Conservation (phyloP, 441 rosid genomes). For the Euphorbia celastroides region DNA sequence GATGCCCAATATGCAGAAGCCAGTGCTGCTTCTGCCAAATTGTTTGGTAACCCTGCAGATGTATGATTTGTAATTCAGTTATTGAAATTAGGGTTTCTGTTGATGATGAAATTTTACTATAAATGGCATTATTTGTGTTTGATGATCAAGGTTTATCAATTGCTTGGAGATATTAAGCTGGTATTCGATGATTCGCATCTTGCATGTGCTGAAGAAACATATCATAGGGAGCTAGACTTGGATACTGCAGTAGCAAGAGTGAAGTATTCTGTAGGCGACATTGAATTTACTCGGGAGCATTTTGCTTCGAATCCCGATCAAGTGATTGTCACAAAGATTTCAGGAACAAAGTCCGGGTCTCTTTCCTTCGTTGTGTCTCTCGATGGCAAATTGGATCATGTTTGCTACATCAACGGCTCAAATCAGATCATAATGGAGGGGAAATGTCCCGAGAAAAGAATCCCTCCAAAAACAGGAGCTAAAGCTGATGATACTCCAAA, state of each 20-base stretch:
- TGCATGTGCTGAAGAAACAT: constrained; percentile 49
- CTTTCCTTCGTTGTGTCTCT: constrained; percentile 58
- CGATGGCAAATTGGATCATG: constrained; percentile 35
- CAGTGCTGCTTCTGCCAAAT: constrained; percentile 54
- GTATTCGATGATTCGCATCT: constrained; percentile 67
- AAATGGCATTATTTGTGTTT: constrained; percentile 12
- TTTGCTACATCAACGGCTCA: constrained; percentile 7
- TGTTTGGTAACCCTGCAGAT: constrained; percentile 61
- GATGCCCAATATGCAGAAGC: constrained; percentile 54
- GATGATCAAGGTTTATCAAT: constrained; percentile 68
- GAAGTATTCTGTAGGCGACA: constrained; percentile 55
- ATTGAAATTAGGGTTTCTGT: too few relatives aligned
- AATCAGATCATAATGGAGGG: constrained; percentile 34
- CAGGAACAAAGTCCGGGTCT: constrained; percentile 55
- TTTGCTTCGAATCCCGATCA: constrained; percentile 78
- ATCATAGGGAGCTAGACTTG: constrained; percentile 78
- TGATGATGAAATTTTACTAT: too few relatives aligned
- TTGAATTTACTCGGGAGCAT: constrained; percentile 60
- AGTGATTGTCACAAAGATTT: constrained; percentile 60
- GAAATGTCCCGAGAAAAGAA: constrained; percentile 63
- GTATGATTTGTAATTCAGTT: constrained; percentile 27
- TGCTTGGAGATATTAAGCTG: constrained; percentile 72
- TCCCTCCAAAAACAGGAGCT: constrained; percentile 36
- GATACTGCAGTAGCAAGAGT: constrained; percentile 68
- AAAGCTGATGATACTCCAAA: constrained; percentile 41